Evolutionary conservation across 2,329 filamentous ascomycete species (phyloP), one percentile per base, ranked within the genome.

Genomic region (Penicillium hordei): DNA sequence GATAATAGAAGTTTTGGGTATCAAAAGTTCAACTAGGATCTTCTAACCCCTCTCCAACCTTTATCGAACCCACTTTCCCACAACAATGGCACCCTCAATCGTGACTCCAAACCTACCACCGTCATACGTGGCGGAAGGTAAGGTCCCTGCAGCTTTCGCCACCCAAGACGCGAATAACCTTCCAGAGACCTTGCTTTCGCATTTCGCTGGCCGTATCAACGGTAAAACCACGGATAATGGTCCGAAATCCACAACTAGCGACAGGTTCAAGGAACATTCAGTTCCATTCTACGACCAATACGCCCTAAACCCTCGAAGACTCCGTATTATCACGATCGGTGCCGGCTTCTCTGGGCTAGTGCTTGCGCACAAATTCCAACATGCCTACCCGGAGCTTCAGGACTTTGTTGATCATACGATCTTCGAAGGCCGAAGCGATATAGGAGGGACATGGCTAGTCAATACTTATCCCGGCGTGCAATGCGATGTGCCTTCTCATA

Each of bases 291-390:
- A 49, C 21, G 6, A 36, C 13, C 52, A 63, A 23, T 64, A 65
- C 40, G 67, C 65, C 64, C 54, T 72, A 38, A 65, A 63, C 3
- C 53, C 65, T 10, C 63, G 65, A 38, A 65, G 62, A 31, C 45
- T 65, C 15, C 61, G 60, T 25, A 53, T 65, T 9, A 53, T 66
- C 38, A 64, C 59, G 13, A 65, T 66, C n/a, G 64, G 64, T 12
- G 64, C 64, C 2, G 64, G 64, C 1, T 65, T 64, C 38, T 73
- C 71, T 5, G 76, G 73, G 1, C 66, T 79, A 60, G 69, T 70
- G 31, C 63, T 78, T 23, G 75, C 76, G 3, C 71, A 78, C 59
- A 77, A 77, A 59, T 62, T 78, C 48, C 70, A 76, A 53, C 70
- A 77, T 55, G 68, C 72, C 43, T 68, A 72, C n/a, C 56, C 73